A percentile compares a stretch with the other conserved stretches of the same genome.
Evolutionary conservation across 2,329 filamentous ascomycete species (phyloP).

Genomic region (Trichoderma asperellum): DNA sequence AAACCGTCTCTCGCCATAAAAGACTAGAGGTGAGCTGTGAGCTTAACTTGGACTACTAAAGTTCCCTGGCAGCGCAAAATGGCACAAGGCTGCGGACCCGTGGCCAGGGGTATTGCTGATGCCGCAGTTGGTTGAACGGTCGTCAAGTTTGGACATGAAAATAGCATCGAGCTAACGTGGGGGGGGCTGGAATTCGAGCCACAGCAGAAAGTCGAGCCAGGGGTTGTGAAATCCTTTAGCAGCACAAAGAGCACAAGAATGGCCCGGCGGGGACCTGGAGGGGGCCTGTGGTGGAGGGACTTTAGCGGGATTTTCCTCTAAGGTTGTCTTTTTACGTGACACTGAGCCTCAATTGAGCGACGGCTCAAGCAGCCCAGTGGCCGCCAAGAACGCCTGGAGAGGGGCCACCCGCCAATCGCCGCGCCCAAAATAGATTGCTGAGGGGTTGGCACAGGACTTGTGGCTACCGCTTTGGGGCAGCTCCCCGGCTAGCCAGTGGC

Average conservation of each 20-base stretch:
- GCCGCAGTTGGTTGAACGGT: not conserved
- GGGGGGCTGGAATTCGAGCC: not conserved
- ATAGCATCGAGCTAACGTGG: not conserved
- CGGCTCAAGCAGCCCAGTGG: not conserved
- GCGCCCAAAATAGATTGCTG: slow-evolving; percentile 21
- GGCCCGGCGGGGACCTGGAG: slow-evolving; percentile 2
- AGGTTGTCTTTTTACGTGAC: not conserved
- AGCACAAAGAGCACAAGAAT: not conserved
- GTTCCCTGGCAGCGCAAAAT: not conserved
- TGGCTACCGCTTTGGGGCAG: slow-evolving; percentile 7
- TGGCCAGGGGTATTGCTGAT: slow-evolving; percentile 7
- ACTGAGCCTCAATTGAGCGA: not conserved
- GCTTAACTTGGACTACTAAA: not conserved
- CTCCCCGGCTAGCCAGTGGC: not conserved
- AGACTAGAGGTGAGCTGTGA: not conserved
- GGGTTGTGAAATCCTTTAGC: not conserved
- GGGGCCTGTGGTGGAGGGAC: not conserved
- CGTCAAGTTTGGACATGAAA: not conserved
- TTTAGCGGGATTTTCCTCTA: not conserved
- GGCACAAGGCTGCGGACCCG: not conserved
- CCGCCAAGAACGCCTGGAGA: not conserved
- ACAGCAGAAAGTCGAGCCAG: not conserved
- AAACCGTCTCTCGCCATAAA: not conserved
- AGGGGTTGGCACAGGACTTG: slow-evolving; percentile 18
- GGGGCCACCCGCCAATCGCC: slow-evolving; percentile 15